Evolutionary conservation across 73 alveolate genomes (phyloP).

Genomic region (Paramecium sexaurelia): DNA sequence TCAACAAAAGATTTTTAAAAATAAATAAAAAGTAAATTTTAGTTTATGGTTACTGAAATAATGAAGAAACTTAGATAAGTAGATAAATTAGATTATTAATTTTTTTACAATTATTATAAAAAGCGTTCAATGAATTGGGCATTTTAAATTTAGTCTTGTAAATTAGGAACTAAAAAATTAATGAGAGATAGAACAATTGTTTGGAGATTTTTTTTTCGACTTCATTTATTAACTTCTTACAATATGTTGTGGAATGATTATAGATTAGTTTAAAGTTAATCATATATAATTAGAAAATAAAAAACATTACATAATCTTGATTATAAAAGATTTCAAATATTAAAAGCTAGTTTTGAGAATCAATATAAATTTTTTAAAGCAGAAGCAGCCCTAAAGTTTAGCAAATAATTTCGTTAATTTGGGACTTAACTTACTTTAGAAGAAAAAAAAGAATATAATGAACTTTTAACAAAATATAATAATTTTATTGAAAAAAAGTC

Average conservation of each 20-base stretch:
- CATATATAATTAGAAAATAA: not conserved
- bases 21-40: not conserved
- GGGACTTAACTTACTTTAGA: not conserved
- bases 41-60: not conserved
- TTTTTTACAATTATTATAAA: not conserved
- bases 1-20: not conserved
- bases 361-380: not conserved
- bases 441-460: slow-evolving; percentile 15
- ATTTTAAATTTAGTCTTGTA: not conserved
- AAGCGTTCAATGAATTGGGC: not conserved
- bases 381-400: not conserved
- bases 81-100: not conserved
- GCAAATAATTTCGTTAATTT: not conserved
- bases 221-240: not conserved
- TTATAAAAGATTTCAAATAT: not conserved
- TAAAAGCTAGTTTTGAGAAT: not conserved
- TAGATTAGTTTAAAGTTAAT: not conserved
- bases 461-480: not conserved
- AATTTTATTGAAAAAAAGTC: slow-evolving; percentile 23
- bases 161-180: not conserved
- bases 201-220: not conserved
- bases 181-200: not conserved
- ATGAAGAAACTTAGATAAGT: not conserved
- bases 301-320: not conserved
- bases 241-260: slow-evolving; percentile 13